Base-by-base conservation (phyloP, 2,329 filamentous ascomycete species). In the Triangularia verruculosa region DNA sequence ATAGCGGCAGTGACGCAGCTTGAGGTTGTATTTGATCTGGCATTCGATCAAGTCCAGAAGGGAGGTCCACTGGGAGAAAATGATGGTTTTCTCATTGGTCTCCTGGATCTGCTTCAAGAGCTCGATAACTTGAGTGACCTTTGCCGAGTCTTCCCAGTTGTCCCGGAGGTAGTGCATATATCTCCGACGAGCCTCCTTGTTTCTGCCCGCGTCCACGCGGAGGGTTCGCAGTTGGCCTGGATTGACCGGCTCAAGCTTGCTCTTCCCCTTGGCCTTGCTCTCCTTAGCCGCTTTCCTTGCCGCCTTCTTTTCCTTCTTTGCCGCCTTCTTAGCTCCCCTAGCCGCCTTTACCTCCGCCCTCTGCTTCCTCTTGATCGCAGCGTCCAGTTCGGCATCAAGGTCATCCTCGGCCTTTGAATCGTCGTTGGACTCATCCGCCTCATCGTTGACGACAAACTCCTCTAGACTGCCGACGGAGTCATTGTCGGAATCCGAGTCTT, bases 1-100 rank as follows among this genome's bases (percentile, higher is more conserved):
- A 73, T 93, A 94, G 43, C 91, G 89, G 56, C 83, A 81, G 70
- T 88, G 90, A 30, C 78, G 77, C 72, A 85, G 82, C 17, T 80
- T 68, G 56, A 80, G 77, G 8, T 75, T 80, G 58, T 83, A 78
- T 61, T 80, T 78, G 66, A 94, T 84, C 0, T 89, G 88, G 4
- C 93, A 83, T 74, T 94, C 89, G 15, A 94, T 78, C 4, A 94
- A 81, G 74, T 94, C 91, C 2, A 95, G 84, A 17, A 94, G 80
- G 0, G 89, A 87, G 0, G 91, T 93, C 78, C 91, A 95, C 70
- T 93, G 90, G 62, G 87, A 91, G 78, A 95, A 95, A 66, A 95
- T 84, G 61, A 95, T 89, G 0, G 89, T 91, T 75, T 94, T 94
- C 73, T 92, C 89, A 1, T 82, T 83, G 2, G 83, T 77, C 11